These are phyloP conservation scores for Pichia nakasei DNA, from an alignment of 805 yeast genomes.

Conservation along the genomic window DNA sequence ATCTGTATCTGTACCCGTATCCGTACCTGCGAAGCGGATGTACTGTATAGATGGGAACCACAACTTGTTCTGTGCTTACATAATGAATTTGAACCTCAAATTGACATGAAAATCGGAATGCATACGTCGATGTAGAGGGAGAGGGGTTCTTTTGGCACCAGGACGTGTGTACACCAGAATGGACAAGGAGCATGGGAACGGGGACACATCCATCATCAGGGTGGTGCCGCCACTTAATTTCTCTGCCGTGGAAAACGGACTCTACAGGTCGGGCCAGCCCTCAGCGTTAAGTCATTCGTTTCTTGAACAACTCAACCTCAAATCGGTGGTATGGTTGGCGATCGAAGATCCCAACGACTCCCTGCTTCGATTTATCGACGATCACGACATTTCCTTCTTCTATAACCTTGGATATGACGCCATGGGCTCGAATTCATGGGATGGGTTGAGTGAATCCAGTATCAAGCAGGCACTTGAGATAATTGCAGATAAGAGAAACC, in stretches of 20 bases:
- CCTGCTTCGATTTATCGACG: slow-evolving; percentile 71
- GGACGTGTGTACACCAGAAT: background rate
- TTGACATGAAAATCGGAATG: too few species aligned
- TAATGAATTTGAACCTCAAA: too few species aligned
- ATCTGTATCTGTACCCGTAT: too few species aligned
- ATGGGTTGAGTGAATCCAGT: slow-evolving; percentile 76
- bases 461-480: slow-evolving; percentile 72
- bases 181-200: background rate
- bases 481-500: slow-evolving; percentile 61
- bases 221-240: slow-evolving; percentile 93
- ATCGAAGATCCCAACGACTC: slow-evolving; percentile 92
- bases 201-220: background rate
- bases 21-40: too few species aligned
- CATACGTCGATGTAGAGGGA: too few species aligned
- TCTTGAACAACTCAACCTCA: slow-evolving; percentile 59
- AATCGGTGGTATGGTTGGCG: slow-evolving; percentile 88
- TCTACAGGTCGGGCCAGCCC: slow-evolving; percentile 92
- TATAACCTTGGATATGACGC: slow-evolving; percentile 65
- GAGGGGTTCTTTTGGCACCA: too few species aligned
- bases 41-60: too few species aligned
- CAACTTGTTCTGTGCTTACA: too few species aligned
- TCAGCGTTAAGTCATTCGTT: slow-evolving; percentile 88
- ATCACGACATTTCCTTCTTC: slow-evolving; percentile 62
- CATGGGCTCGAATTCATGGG: slow-evolving; percentile 75
- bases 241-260: slow-evolving; percentile 83